Conservation (phyloP, 768 basidiomycete genomes). For the Kwoniella europaea region DNA sequence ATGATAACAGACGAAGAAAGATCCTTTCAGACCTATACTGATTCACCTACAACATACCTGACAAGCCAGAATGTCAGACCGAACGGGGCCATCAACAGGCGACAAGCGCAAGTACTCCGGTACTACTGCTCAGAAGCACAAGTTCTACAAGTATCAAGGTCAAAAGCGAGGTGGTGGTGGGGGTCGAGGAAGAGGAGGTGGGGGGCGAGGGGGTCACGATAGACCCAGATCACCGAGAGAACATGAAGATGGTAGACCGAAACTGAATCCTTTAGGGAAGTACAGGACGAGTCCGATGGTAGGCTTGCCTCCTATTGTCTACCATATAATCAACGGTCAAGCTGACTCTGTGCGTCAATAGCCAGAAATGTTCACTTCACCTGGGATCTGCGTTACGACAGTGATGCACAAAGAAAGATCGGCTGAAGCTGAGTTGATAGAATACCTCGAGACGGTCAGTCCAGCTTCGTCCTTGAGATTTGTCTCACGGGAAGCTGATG, state of each 20-base stretch:
- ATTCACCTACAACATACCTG: background rate
- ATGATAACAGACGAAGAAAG: too few species aligned
- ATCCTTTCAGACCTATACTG: background rate
- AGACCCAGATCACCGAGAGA: conserved; percentile 8
- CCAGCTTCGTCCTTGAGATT: background rate
- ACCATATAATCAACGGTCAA: background rate
- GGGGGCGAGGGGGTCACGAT: conserved; percentile 31
- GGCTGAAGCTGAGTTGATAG: conserved; percentile 48
- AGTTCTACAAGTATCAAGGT: conserved; percentile 40
- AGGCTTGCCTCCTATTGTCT: too few species aligned
- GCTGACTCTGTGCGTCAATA: conserved; percentile 19
- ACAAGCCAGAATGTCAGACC: conserved; percentile 16
- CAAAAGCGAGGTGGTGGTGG: conserved; percentile 15
- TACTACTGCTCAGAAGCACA: conserved; percentile 36
- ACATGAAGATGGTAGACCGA: conserved; percentile 10
- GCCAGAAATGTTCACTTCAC: conserved; percentile 35
- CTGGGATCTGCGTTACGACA: conserved; percentile 44
- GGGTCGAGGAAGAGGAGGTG: conserved; percentile 25
- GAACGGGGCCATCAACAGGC: conserved; percentile 18
- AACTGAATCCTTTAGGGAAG: conserved; percentile 33
- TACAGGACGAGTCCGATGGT: conserved; percentile 40
- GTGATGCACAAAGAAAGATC: conserved; percentile 41
- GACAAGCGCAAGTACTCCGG: conserved; percentile 10
- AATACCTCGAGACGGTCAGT: conserved; percentile 40
- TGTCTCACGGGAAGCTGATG: background rate